Conservation (phyloP, 1,139 yeast species). For the Hemisphaericaspora xylanilytica region DNA sequence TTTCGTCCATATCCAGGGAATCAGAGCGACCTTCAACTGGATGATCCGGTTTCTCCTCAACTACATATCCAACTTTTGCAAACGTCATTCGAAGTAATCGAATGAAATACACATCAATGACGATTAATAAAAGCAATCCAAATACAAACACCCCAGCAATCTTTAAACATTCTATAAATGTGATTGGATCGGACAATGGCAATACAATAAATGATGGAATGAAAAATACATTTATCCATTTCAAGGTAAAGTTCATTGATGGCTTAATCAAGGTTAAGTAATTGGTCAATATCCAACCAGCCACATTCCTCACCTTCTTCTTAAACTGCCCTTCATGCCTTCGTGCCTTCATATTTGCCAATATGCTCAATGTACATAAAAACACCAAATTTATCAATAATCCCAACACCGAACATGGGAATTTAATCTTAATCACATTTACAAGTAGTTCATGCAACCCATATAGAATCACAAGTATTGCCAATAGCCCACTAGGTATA, state of each 20-base stretch:
- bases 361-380: constrained; percentile 35
- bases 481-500: constrained; percentile 36
- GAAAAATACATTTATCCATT: constrained; percentile 79
- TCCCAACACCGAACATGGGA: constrained; percentile 76
- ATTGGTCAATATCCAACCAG: constrained; percentile 34
- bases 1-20: constrained; percentile 10
- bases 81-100: constrained; percentile 27
- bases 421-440: constrained; percentile 48
- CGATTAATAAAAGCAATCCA: constrained; percentile 57
- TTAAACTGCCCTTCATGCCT: constrained; percentile 6
- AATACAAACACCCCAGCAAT: constrained; percentile 71
- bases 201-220: constrained; percentile 73
- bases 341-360: constrained; percentile 16
- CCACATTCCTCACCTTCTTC: constrained; percentile 26
- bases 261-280: constrained; percentile 53
- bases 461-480: constrained; percentile 47
- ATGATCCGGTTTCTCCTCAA: constrained; percentile 13
- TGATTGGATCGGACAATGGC: constrained; percentile 63
- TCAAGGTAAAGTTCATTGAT: constrained; percentile 64
- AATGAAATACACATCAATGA: constrained; percentile 41
- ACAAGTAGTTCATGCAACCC: constrained; percentile 58
- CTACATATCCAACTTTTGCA: constrained; percentile 18
- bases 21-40: constrained; percentile 14
- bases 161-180: constrained; percentile 65
- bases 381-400: constrained; percentile 61